Evolutionary conservation across 1,139 yeast species (phyloP).

Genomic region (Spathaspora sp.): DNA sequence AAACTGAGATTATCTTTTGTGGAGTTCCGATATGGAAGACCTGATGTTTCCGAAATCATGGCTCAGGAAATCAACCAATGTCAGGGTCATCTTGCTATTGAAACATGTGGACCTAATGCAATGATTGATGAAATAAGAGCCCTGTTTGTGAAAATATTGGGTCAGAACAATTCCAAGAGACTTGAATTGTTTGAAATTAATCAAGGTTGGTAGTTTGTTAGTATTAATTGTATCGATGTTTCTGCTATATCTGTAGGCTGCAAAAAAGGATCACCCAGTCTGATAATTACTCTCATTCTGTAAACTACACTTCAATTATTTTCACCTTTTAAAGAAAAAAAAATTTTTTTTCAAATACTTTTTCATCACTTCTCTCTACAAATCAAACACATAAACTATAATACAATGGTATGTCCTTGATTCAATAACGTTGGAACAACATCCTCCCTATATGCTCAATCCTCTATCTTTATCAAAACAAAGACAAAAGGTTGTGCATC

Average conservation of each 20-base stretch:
- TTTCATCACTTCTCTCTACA: conserved; percentile 1
- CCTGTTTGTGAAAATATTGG: conserved; percentile 14
- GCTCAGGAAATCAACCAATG: conserved; percentile 29
- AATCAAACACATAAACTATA: neutral
- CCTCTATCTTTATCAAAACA: conserved; percentile 14
- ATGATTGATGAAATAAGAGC: conserved; percentile 41
- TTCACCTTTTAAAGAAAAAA: neutral
- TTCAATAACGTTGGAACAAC: conserved; percentile 22
- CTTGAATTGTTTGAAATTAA: conserved; percentile 23
- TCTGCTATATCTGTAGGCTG: neutral
- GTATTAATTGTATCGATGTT: neutral
- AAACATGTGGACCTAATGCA: conserved; percentile 37
- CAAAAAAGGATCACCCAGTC: neutral
- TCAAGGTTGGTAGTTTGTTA: conserved; percentile 15
- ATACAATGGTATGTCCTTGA: conserved; percentile 29
- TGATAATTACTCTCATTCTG: neutral
- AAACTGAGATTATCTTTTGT: conserved; percentile 20
- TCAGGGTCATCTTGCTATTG: conserved; percentile 35
- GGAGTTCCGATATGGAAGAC: conserved; percentile 44
- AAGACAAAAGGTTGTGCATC: conserved; percentile 30
- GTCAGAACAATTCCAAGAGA: conserved; percentile 17
- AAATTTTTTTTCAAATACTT: neutral
- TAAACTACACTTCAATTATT: neutral
- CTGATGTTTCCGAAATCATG: conserved; percentile 30
- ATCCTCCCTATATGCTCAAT: conserved; percentile 24